These are phyloP conservation scores for Talaromyces islandicus DNA, from an alignment of 2,329 filamentous ascomycete species.

Conservation along the genomic window DNA sequence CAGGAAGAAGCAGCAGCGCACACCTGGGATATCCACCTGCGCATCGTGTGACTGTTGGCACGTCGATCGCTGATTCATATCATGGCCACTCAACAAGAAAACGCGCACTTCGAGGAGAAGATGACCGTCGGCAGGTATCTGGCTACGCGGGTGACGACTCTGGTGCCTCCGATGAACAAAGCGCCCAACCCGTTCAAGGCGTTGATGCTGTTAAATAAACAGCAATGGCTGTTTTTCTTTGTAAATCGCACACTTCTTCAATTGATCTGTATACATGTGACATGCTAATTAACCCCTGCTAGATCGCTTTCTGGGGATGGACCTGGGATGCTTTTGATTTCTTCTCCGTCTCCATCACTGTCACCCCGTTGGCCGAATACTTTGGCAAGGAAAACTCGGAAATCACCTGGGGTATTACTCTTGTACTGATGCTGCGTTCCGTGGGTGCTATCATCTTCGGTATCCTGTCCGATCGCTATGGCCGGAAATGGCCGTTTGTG, in stretches of 20 bases:
- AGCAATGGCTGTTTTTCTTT: conserved; percentile 56
- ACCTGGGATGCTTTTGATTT: conserved; percentile 56
- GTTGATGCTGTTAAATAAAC: conserved; percentile 45
- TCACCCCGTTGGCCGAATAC: conserved; percentile 46
- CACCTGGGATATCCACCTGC: not conserved
- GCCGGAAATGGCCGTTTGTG: conserved; percentile 55
- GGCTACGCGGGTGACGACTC: conserved; percentile 47
- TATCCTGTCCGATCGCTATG: conserved; percentile 46
- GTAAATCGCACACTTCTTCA: conserved; percentile 16
- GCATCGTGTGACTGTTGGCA: not conserved
- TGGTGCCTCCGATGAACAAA: conserved; percentile 51
- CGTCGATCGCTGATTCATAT: not conserved
- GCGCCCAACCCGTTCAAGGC: conserved; percentile 50
- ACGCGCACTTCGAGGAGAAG: not conserved
- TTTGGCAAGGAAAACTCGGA: conserved; percentile 52
- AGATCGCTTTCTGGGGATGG: conserved; percentile 45
- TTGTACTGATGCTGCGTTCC: conserved; percentile 50
- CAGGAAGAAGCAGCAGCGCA: too few species aligned
- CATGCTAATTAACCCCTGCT: not conserved
- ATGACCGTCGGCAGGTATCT: conserved; percentile 40
- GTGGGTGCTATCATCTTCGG: conserved; percentile 41
- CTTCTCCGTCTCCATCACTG: conserved; percentile 56
- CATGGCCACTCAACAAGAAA: not conserved
- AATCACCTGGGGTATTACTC: conserved; percentile 54
- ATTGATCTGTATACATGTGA: not conserved